Conservation (phyloP, 106 monocot genomes). For the Vanilla planifolia region DNA sequence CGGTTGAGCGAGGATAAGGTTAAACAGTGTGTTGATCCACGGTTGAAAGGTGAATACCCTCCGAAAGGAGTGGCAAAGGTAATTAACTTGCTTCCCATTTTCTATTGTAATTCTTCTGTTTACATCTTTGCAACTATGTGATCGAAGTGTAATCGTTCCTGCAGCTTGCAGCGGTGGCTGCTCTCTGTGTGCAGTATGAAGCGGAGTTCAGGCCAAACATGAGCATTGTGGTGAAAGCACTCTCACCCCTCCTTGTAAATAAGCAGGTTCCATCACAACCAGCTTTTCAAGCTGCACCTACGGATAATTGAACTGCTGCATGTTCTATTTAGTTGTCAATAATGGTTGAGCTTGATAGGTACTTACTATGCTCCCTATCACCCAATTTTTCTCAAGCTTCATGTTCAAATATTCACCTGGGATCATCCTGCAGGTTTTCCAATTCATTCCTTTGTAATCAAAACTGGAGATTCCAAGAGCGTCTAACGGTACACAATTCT, state of each 20-base stretch:
- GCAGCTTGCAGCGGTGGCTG: constrained; percentile 22
- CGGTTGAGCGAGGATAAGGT: constrained; percentile 48
- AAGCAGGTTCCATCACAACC: constrained; percentile 7
- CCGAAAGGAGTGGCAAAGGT: constrained; percentile 23
- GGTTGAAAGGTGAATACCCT: constrained; percentile 44
- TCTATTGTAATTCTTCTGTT: too few relatives aligned
- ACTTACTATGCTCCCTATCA: too few relatives aligned
- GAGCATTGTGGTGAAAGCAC: constrained; percentile 22
- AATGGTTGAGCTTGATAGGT: too few relatives aligned
- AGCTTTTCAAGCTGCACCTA: not conserved
- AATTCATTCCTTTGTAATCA: too few relatives aligned
- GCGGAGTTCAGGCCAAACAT: constrained; percentile 18
- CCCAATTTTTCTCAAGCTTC: too few relatives aligned
- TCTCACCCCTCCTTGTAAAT: constrained; percentile 17
- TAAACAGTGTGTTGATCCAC: constrained; percentile 45
- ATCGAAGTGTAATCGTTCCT: not conserved
- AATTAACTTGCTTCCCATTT: too few relatives aligned
- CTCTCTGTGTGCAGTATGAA: constrained; percentile 23
- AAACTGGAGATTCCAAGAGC: too few relatives aligned
- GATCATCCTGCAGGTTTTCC: too few relatives aligned
- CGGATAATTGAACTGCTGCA: constrained; percentile 8
- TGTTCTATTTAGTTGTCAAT: too few relatives aligned
- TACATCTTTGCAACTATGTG: not conserved
- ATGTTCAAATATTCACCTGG: too few relatives aligned
- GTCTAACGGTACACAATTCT: too few relatives aligned